Conservation (phyloP, 2,329 filamentous ascomycete species). For the Clarireedia paspali region DNA sequence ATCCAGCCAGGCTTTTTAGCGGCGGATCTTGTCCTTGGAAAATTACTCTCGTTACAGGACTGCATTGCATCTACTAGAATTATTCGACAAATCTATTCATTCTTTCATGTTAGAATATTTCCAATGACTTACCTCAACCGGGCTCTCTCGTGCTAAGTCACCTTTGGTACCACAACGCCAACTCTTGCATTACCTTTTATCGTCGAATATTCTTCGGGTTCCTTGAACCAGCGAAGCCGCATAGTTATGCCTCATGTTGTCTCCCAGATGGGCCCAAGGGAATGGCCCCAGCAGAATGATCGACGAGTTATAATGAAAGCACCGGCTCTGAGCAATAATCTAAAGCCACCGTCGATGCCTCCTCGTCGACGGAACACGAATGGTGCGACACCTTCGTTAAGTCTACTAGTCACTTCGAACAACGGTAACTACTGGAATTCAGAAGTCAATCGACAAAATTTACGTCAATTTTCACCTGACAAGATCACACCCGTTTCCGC, state of each 20-base stretch:
- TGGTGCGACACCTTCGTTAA: constrained; percentile 7
- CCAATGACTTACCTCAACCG: background rate
- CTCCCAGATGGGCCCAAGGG: constrained; percentile 3
- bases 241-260: constrained; percentile 6
- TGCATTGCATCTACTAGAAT: background rate
- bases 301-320: background rate
- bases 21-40: background rate
- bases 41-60: background rate
- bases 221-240: background rate
- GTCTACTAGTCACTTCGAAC: constrained; percentile 12
- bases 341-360: background rate
- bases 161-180: background rate
- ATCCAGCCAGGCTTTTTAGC: background rate
- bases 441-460: constrained; percentile 11
- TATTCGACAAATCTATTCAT: background rate
- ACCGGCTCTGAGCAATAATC: background rate
- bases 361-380: constrained; percentile 2
- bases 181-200: background rate
- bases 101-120: background rate
- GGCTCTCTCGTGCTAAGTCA: background rate
- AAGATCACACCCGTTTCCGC: constrained; percentile 16
- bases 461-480: constrained; percentile 16
- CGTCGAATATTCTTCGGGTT: background rate
- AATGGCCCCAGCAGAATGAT: background rate
- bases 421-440: constrained; percentile 16